Evolutionary conservation across 1,284 basidiomycete genomes (phyloP), one percentile per base, ranked within the genome.

Genomic region (Moesziomyces sp.): DNA sequence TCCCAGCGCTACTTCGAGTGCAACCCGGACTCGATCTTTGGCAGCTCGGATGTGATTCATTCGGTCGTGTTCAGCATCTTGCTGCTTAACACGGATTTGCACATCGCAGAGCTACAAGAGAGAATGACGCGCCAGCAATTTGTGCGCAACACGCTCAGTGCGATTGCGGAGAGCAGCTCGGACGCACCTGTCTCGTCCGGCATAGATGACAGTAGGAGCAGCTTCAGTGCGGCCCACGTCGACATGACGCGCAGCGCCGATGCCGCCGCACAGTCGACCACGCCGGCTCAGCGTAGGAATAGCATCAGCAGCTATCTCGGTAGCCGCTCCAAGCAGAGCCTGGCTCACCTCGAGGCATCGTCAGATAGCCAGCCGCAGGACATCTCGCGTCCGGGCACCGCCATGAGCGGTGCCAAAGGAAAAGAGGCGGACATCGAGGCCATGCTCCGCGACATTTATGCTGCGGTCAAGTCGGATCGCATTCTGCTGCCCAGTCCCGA

Each of bases 41-140:
- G 93, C 30, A 92, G 90, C 71, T 24, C 76, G 91, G 94, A 92
- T 70, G 90, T 97, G 71, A 92, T 99, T 11, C 96, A 99, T 79
- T 92, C 93, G 3, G 91, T 96, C 38, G 89, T 93, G 0, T 99
- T 96, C 79, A 97, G 96, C 1, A 88, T 99, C 51, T 87, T 99
- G 0, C 88, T 99, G 46, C 89, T 99, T 63, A 99, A 99, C 85
- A 99, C 96, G 24, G 96, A 99, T 84, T 88, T 99, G 19, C 95
- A 99, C 85, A 91, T 99, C 56, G 96, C 94, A 42, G 95, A 98
- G 44, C 87, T 97, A 30, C 85, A 89, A 5, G 90, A 89, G 24
- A 90, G 93, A 72, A 99, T 99, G 97, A 95, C 94, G 5, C 88
- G 92, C n/a, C 88, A 84, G 53, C 94, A 99, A 80, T 99, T 99